Evolutionary conservation across 495 filamentous ascomycete species (phyloP).

Genomic region (Achaetomiella virescens): DNA sequence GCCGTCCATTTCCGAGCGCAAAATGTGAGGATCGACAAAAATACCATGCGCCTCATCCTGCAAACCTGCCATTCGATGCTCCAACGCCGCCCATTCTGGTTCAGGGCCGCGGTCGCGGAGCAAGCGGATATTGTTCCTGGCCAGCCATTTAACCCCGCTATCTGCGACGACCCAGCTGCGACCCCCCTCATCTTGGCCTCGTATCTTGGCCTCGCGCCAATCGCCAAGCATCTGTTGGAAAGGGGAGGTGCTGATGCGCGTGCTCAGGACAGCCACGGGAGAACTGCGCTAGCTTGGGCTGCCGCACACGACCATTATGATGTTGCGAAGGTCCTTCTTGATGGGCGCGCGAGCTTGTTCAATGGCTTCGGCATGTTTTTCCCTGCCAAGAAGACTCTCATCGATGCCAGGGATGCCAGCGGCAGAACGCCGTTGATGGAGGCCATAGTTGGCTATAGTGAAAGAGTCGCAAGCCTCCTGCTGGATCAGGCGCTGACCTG

Average conservation of each 20-base stretch:
- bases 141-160: too few relatives aligned
- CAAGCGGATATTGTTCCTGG: too few relatives aligned
- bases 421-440: neutral
- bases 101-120: too few relatives aligned
- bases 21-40: neutral
- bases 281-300: constrained; percentile 1
- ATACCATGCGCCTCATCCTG: neutral
- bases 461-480: too few relatives aligned
- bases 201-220: neutral
- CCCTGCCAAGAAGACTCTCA: too few relatives aligned
- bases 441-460: too few relatives aligned
- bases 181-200: neutral
- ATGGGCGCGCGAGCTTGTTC: neutral
- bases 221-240: neutral
- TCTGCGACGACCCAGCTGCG: neutral
- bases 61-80: neutral
- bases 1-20: neutral
- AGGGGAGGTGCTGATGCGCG: neutral
- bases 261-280: neutral
- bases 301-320: neutral
- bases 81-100: neutral
- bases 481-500: too few relatives aligned
- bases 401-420: neutral
- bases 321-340: neutral
- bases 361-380: neutral